Base-by-base conservation (phyloP, 2,329 filamentous ascomycete genomes). In the Microdochium bolleyi region DNA sequence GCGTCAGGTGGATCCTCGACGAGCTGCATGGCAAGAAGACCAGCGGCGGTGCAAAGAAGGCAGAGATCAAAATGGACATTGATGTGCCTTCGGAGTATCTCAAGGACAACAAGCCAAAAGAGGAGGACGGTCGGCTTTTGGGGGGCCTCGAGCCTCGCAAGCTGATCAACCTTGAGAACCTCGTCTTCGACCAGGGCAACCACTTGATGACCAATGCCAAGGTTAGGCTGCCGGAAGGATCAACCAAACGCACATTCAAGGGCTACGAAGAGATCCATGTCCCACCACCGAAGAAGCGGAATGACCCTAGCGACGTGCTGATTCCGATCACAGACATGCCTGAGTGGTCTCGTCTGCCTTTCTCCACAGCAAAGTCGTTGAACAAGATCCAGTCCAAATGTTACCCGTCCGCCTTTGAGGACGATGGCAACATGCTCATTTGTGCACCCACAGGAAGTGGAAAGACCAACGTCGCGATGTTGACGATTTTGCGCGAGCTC, bases 121-220 rank as follows among this genome's bases (percentile, higher is more conserved):
- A 67, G 66, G 81, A 87, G 56, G 87, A 90, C 49, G 85, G 84
- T 51, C 80, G 82, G 51, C 74, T 96, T 21, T 79, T 91, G 30
- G 89, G 92, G 52, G 91, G 90, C 14, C 76, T 99, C 37, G 88
- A 94, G 62, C 94, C 95, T 2, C 85, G 85, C 60, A 89, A 89
- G 65, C 74, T 90, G 48, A 90, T 99, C 67, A 97, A 97, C 66
- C 77, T 99, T 51, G 92, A 99, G 54, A 97, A 97, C 62, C 82
- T 99, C 32, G 82, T 96, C 38, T 99, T 99, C 66, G 94, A 97
- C 61, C 92, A 97, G 70, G 94, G 94, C 51, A 99, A 97, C 63
- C 94, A 99, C 74, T 79, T 99, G 46, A 99, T 97, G 92, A 97
- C 94, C n/a, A 99, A 99, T 62, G 88, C 91, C 7, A 96, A 91